Percentiles rank a stretch among this genome's conserved stretches.
phyloP scores from a whole-genome alignment of 768 basidiomycete species.

The Leccinellum luteum region DNA sequence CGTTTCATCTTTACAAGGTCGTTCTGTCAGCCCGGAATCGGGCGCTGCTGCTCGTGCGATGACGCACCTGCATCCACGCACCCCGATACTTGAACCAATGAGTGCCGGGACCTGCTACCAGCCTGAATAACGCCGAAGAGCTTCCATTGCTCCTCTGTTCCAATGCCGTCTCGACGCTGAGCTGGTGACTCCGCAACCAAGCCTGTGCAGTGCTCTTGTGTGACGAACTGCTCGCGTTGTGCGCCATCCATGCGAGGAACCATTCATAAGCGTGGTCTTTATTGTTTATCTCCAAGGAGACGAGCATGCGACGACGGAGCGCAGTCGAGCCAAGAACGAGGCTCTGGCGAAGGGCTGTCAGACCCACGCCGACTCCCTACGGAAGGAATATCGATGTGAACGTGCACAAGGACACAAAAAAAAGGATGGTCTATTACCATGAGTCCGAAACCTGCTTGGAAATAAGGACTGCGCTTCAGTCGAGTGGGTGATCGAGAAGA shows the following conservation, averaged over 20 bases:
- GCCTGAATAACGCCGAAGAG: conserved; percentile 81
- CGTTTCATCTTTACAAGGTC: conserved; percentile 70
- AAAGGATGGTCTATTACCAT: conserved; percentile 58
- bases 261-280: conserved; percentile 94
- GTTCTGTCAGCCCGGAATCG: not conserved
- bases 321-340: conserved; percentile 66
- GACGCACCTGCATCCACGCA: conserved; percentile 90
- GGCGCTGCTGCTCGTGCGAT: not conserved
- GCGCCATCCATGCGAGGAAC: conserved; percentile 96
- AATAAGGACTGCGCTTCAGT: conserved; percentile 79
- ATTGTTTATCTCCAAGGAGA: conserved; percentile 93
- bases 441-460: conserved; percentile 96
- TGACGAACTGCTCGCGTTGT: conserved; percentile 45
- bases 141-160: conserved; percentile 91
- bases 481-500: conserved; percentile 14
- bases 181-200: conserved; percentile 81
- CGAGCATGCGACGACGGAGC: conserved; percentile 86
- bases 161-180: conserved; percentile 91
- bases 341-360: conserved; percentile 72
- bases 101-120: conserved; percentile 94
- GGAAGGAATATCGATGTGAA: conserved; percentile 1
- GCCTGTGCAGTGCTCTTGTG: conserved; percentile 21
- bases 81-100: conserved; percentile 90
- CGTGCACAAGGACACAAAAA: not conserved
- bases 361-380: conserved; percentile 87